These are phyloP conservation scores for Trichophyton mentagrophytes DNA, from an alignment of 2,329 filamentous ascomycete genomes.

Conservation along the genomic window DNA sequence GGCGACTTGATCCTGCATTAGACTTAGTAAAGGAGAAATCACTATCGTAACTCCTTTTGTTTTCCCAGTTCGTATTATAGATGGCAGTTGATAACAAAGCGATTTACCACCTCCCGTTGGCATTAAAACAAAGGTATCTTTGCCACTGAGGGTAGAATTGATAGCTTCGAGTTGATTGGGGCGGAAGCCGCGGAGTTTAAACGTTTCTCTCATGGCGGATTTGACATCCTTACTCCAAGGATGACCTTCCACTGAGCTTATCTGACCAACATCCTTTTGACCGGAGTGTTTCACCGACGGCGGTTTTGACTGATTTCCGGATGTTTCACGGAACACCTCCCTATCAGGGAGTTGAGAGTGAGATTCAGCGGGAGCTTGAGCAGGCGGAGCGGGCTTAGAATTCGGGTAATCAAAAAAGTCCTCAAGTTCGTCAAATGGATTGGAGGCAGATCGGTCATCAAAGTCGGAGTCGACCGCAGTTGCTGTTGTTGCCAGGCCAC, in stretches of 20 bases:
- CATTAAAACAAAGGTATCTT: conserved; percentile 93
- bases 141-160: conserved; percentile 75
- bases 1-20: conserved; percentile 94
- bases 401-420: conserved; percentile 6
- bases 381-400: conserved; percentile 10
- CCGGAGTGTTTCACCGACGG: conserved; percentile 21
- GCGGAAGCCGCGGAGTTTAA: conserved; percentile 75
- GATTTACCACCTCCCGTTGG: conserved; percentile 96
- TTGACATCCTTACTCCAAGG: conserved; percentile 82
- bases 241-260: conserved; percentile 24
- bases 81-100: conserved; percentile 88
- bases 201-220: conserved; percentile 64
- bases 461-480: conserved; percentile 34
- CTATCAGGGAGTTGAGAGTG: conserved; percentile 15
- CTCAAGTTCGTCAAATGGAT: conserved; percentile 22
- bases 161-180: conserved; percentile 90
- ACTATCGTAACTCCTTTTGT: conserved; percentile 84
- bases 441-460: conserved; percentile 34
- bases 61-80: conserved; percentile 65
- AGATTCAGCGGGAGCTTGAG: neutral
- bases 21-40: conserved; percentile 81
- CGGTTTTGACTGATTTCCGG: conserved; percentile 25
- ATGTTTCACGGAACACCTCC: conserved; percentile 30
- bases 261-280: neutral
- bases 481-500: conserved; percentile 13